Evolutionary conservation across 2,329 filamentous ascomycete genomes (phyloP).

Genomic region (Cladosporium sp.): DNA sequence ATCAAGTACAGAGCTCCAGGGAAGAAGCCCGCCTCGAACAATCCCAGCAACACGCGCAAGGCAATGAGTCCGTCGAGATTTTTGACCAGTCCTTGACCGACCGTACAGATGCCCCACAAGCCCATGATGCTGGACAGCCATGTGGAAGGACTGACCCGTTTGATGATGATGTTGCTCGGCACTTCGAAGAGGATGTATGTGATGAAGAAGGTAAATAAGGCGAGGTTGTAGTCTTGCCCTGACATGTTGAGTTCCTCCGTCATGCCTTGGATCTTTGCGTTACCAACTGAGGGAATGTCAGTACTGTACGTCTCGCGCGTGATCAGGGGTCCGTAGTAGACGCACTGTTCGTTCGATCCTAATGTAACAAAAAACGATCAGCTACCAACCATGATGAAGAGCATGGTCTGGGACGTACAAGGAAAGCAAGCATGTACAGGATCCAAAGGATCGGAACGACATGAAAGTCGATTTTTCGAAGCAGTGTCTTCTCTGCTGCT

Average conservation of each 20-base stretch:
- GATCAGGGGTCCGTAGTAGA: too few relatives aligned
- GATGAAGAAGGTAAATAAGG: constrained; percentile 35
- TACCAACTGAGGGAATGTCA: constrained; percentile 27
- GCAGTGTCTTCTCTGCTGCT: constrained; percentile 39
- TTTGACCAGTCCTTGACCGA: constrained; percentile 31
- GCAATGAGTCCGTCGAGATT: constrained; percentile 29
- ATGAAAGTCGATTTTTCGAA: constrained; percentile 46
- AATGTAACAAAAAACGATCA: not conserved
- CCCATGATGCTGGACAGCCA: constrained; percentile 35
- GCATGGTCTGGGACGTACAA: constrained; percentile 18
- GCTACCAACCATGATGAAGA: not conserved
- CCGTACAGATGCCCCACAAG: constrained; percentile 34
- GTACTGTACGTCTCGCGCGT: not conserved
- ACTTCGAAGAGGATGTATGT: constrained; percentile 27
- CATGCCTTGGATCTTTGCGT: constrained; percentile 38
- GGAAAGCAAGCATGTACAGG: constrained; percentile 42
- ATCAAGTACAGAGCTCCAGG: constrained; percentile 28
- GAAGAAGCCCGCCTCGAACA: constrained; percentile 34
- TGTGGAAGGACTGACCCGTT: constrained; percentile 32
- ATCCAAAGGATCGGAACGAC: constrained; percentile 39
- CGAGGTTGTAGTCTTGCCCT: constrained; percentile 35
- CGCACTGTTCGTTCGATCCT: not conserved
- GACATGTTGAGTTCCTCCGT: constrained; percentile 36
- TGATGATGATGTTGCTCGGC: constrained; percentile 27
- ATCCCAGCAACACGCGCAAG: constrained; percentile 29